Conservation (phyloP, 2,329 filamentous ascomycete genomes). For the Pseudogymnoascus sp. region DNA sequence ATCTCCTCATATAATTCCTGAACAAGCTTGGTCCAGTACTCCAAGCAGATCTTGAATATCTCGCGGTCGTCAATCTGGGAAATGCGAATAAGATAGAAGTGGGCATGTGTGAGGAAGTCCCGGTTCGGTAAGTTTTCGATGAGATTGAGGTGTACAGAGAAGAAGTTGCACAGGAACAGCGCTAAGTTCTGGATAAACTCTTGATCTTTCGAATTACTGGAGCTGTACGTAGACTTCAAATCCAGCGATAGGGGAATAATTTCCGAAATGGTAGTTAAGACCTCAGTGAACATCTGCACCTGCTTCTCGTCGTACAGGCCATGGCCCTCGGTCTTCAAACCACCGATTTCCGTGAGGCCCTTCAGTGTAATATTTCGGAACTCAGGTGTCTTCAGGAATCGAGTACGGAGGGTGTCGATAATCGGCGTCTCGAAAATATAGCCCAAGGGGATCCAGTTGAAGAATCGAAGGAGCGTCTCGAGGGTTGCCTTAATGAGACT, state of each 20-base stretch:
- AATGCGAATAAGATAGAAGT: slow-evolving; percentile 97
- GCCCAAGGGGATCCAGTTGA: slow-evolving; percentile 97
- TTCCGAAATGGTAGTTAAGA: slow-evolving; percentile 82
- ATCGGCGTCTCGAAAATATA: slow-evolving; percentile 98
- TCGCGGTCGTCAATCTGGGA: slow-evolving; percentile 98
- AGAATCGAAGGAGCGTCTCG: slow-evolving; percentile 89
- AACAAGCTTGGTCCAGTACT: slow-evolving; percentile 98
- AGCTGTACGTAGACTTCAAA: slow-evolving; percentile 82
- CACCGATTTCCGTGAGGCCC: slow-evolving; percentile 93
- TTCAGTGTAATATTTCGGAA: slow-evolving; percentile 97
- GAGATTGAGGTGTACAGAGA: slow-evolving; percentile 82
- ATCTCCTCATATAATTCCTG: slow-evolving; percentile 98
- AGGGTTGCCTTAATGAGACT: slow-evolving; percentile 94
- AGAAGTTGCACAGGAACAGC: slow-evolving; percentile 94
- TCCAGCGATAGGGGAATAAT: slow-evolving; percentile 90
- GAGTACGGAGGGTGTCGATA: slow-evolving; percentile 86
- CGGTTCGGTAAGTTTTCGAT: slow-evolving; percentile 94
- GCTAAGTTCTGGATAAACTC: slow-evolving; percentile 97
- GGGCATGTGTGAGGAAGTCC: slow-evolving; percentile 90
- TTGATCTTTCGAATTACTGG: slow-evolving; percentile 87
- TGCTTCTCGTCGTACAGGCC: slow-evolving; percentile 90
- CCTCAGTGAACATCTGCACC: slow-evolving; percentile 97
- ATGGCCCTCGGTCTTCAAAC: slow-evolving; percentile 72
- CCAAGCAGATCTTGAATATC: slow-evolving; percentile 98
- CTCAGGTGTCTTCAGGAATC: slow-evolving; percentile 87